Evolutionary conservation across 495 filamentous ascomycete species (phyloP), one percentile per base, ranked within the genome.

Genomic region (Pseudevernia furfuracea): DNA sequence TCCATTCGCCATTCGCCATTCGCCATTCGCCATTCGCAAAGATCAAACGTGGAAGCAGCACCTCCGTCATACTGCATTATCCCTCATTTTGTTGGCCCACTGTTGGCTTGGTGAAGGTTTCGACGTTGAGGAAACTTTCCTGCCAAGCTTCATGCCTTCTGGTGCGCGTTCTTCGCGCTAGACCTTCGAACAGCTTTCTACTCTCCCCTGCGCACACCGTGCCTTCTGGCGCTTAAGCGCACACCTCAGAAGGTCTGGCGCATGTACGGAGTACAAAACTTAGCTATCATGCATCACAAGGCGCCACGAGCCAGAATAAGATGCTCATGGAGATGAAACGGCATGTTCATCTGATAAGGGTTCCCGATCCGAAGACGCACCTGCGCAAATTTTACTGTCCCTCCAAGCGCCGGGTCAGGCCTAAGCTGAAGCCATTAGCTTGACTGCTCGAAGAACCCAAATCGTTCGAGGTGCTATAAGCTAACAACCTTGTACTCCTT

Each of bases 391-490:
- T 56, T 36, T 49, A 21, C 48, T n/a, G 36, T 62, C 17, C 39
- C 39, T 62, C n/a, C 15, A 55, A 17, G 49, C 60, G 60, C n/a
- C 49, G 32, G 23, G 39, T 30, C 60, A 43, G 21, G 25, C 30
- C 43, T 19, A 6, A 21, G 58, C 41, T 44, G 25, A 44, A 59
- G 25, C 30, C 36, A 56, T 17, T 56, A 49, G 46, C 60, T 37
- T 25, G 41, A 39, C n/a, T n/a, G n/a, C n/a, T n/a, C n/a, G n/a
- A 43, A 11, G 11, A 39, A 7, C 14, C 9, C 48, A 34, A n/a
- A 21, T 62, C 49, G 56, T 62, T 62, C 48, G 60, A 62, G 49
- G 49, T 62, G 46, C 49, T 62, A 49, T 56, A 62, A 43, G 19
- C 37, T 19, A n/a, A 56, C 12, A 17, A 14, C 53, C 28, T 39